phyloP scores from a whole-genome alignment of 2,329 filamentous ascomycete species.

The Ceratocystis ficicola region DNA sequence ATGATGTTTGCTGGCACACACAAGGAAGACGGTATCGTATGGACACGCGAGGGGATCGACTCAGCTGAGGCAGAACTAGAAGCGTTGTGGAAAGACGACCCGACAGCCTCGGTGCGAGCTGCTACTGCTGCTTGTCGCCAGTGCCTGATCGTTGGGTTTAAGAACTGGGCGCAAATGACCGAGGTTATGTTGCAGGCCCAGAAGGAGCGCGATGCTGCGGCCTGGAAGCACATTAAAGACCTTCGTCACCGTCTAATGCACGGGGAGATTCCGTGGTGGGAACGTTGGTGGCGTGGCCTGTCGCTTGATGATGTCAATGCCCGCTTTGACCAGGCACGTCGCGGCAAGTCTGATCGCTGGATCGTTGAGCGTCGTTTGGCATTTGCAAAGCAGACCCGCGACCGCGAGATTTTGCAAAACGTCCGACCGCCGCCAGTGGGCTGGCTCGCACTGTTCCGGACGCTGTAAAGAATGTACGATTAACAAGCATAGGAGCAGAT shows the following conservation, averaged over 20 bases:
- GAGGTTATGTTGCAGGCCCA: constrained; percentile 29
- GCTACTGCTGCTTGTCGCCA: constrained; percentile 52
- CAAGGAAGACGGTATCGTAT: constrained; percentile 62
- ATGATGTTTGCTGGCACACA: constrained; percentile 61
- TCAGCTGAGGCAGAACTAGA: constrained; percentile 58
- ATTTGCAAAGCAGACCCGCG: constrained; percentile 28
- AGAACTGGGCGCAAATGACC: constrained; percentile 78
- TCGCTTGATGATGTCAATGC: constrained; percentile 31
- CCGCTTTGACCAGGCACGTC: constrained; percentile 29
- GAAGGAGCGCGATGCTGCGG: constrained; percentile 40
- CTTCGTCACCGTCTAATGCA: constrained; percentile 24
- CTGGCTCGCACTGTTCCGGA: constrained; percentile 30
- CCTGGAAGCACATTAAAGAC: constrained; percentile 32
- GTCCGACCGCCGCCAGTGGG: constrained; percentile 31
- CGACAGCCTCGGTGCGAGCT: constrained; percentile 25
- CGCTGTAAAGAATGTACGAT: background rate
- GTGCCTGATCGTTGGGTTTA: constrained; percentile 63
- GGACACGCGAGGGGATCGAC: constrained; percentile 82
- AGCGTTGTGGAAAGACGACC: constrained; percentile 23
- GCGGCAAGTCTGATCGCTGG: constrained; percentile 44
- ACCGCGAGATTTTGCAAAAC: constrained; percentile 42
- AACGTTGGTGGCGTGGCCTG: constrained; percentile 28
- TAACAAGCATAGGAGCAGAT: background rate
- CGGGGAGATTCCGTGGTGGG: constrained; percentile 20
- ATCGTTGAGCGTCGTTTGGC: constrained; percentile 39